Conservation (phyloP, 208 protist genomes). For the Zelonia costaricensis region DNA sequence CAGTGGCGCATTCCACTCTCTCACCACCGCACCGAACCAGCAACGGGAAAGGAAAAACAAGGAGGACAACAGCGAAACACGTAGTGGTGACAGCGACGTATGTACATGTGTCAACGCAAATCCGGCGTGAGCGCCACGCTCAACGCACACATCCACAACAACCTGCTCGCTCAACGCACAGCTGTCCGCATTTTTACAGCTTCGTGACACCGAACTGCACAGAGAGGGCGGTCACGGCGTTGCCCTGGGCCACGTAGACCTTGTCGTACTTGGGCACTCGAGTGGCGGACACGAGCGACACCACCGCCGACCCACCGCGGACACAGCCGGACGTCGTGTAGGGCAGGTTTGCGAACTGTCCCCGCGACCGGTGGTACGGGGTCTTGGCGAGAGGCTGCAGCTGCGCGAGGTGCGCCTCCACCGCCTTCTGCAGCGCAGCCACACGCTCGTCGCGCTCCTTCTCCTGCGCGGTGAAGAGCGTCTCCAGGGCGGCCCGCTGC, state of each 20-base stretch:
- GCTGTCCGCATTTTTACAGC: slow-evolving; percentile 33
- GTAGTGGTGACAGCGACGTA: too few relatives aligned
- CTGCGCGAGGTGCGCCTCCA: slow-evolving; percentile 25
- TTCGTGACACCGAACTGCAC: slow-evolving; percentile 54
- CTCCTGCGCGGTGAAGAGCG: slow-evolving; percentile 41
- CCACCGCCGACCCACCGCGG: slow-evolving; percentile 23
- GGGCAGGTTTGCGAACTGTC: slow-evolving; percentile 48
- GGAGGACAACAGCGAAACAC: too few relatives aligned
- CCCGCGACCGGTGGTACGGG: slow-evolving; percentile 55
- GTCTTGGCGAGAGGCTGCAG: slow-evolving; percentile 35
- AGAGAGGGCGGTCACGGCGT: slow-evolving; percentile 34
- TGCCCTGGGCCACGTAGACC: slow-evolving; percentile 49
- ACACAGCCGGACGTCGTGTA: slow-evolving; percentile 51
- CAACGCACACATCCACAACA: too few relatives aligned
- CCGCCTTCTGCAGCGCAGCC: slow-evolving; percentile 28
- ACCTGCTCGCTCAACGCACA: neutral
- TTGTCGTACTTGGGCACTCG: slow-evolving; percentile 26
- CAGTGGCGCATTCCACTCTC: too few relatives aligned
- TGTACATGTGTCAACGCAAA: too few relatives aligned
- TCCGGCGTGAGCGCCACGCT: too few relatives aligned
- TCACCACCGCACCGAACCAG: too few relatives aligned
- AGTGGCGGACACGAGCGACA: slow-evolving; percentile 32
- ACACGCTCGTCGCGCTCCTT: slow-evolving; percentile 52
- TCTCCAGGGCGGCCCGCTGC: slow-evolving; percentile 46
- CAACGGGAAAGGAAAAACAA: too few relatives aligned